phyloP scores from a whole-genome alignment of 768 basidiomycete species.

The Podaxis rugospora region DNA sequence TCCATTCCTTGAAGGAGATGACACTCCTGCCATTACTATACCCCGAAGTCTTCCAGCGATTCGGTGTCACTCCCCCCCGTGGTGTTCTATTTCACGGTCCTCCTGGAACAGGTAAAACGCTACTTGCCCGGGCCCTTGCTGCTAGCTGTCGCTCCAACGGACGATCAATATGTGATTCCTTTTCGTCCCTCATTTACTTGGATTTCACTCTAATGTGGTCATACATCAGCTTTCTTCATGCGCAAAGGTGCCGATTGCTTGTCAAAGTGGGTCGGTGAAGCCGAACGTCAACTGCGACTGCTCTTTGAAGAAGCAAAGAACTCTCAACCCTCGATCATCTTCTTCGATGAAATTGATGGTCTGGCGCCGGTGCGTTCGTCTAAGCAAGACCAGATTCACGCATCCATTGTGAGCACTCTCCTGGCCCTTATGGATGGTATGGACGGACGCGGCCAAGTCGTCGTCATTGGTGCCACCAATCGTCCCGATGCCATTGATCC shows the following conservation, averaged over 20 bases:
- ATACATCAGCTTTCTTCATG: constrained; percentile 89
- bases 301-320: constrained; percentile 94
- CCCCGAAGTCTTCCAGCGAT: constrained; percentile 93
- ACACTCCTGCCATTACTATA: constrained; percentile 92
- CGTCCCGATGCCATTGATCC: constrained; percentile 98
- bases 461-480: constrained; percentile 98
- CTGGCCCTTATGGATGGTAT: constrained; percentile 99
- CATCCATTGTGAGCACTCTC: constrained; percentile 93
- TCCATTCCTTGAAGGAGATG: constrained; percentile 98
- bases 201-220: background rate
- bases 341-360: constrained; percentile 99
- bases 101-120: constrained; percentile 97
- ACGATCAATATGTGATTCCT: constrained; percentile 70
- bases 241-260: constrained; percentile 97
- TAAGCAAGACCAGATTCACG: constrained; percentile 98
- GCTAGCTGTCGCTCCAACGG: constrained; percentile 87
- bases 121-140: constrained; percentile 90
- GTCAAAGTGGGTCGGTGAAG: constrained; percentile 99
- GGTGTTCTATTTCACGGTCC: constrained; percentile 98
- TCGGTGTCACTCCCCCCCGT: constrained; percentile 90
- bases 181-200: background rate
- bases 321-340: constrained; percentile 91
- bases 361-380: constrained; percentile 97
- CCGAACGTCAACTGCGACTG: constrained; percentile 90
- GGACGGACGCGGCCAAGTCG: constrained; percentile 96